Base-by-base conservation (phyloP, 441 rosid species). In the Croton setiger region DNA sequence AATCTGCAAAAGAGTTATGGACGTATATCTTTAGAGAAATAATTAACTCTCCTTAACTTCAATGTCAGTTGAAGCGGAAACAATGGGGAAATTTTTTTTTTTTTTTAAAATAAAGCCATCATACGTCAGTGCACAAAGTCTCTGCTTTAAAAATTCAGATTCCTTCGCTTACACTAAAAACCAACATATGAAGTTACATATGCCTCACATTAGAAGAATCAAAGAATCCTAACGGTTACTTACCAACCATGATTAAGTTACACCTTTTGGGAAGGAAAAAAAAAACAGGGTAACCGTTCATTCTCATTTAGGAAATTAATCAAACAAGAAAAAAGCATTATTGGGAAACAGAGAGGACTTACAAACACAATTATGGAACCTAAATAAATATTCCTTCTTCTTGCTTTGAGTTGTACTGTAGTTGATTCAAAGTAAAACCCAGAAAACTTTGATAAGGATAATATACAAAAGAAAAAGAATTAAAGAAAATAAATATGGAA, bases 401-500 rank as follows among this genome's bases (percentile, higher is more conserved):
- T 36, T 37, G 4, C 7, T 55, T 63, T 49, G 13, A 11, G 18
- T 18, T 21, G 3, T 44, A 9, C 36, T 18, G 13, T 63, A 54
- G 59, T 52, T 54, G 48, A 74, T 33, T 37, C 1, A 39, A 53
- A 10, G 12, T 31, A 57, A 47, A 69, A 74, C 59, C 21, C 45
- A 35, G 13, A 23, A n/a, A 41, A n/a, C 0, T 58, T 39, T 58
- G 14, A 5, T 64, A 35, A 49, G 21, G 21, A 17, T 21, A 23
- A 7, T 1, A 9, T 7, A 10, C 20, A 3, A 21, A 43, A 48
- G 15, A 37, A 45, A 8, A 10, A 60, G n/a, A n/a, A n/a, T n/a
- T 62, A n/a, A 67, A 58, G 47, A 45, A 68, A 61, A 51, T 67
- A 71, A 21, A 60, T 64, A 66, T 65, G 76, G 64, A 47, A 61